These are phyloP conservation scores for Corinectria fuckeliana DNA, from an alignment of 2,329 filamentous ascomycete genomes.

Conservation along the genomic window DNA sequence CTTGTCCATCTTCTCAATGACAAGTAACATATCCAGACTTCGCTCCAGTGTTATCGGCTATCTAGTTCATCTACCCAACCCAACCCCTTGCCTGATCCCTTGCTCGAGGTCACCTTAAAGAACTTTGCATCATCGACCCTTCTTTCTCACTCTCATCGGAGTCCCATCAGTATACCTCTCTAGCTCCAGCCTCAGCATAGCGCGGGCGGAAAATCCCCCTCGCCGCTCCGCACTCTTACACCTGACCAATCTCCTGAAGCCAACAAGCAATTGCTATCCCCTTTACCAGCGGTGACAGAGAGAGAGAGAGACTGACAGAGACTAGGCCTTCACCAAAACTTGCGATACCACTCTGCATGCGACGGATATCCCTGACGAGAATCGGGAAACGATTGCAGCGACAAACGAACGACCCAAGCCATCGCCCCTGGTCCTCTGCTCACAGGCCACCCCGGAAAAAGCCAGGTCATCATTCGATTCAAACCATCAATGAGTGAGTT, in stretches of 20 bases:
- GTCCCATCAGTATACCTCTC: not conserved
- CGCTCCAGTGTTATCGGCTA: not conserved
- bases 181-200: conserved; percentile 1
- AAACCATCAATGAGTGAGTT: not conserved
- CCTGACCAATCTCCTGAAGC: not conserved
- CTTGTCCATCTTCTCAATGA: not conserved
- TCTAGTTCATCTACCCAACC: not conserved
- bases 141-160: not conserved
- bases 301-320: no score
- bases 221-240: conserved; percentile 9
- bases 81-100: not conserved
- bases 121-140: not conserved
- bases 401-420: not conserved
- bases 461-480: conserved; percentile 2
- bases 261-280: not conserved
- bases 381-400: not conserved
- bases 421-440: not conserved
- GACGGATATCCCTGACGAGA: not conserved
- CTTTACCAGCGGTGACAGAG: no score
- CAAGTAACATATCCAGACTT: not conserved
- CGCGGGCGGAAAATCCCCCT: conserved; percentile 19
- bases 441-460: conserved; percentile 5
- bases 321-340: no score
- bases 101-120: not conserved
- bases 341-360: not conserved